Evolutionary conservation across 371 early-diverging fungal species (phyloP).

Genomic region (Cokeromyces recurvatus): DNA sequence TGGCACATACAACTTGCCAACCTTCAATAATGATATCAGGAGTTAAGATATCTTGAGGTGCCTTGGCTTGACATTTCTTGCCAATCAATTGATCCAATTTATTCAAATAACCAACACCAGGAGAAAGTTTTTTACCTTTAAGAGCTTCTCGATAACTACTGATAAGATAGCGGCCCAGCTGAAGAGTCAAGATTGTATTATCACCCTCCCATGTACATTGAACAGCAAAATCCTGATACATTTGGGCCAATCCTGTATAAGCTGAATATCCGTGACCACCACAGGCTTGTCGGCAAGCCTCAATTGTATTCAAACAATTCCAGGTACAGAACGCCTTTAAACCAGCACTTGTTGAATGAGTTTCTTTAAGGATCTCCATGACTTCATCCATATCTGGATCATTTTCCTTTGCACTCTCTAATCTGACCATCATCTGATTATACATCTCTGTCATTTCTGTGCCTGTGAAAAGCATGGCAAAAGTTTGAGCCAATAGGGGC

Average conservation of each 20-base stretch:
- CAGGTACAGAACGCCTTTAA: constrained; percentile 96
- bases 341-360: constrained; percentile 89
- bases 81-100: constrained; percentile 47
- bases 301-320: constrained; percentile 82
- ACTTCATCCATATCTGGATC: constrained; percentile 65
- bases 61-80: constrained; percentile 50
- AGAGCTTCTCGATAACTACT: constrained; percentile 74
- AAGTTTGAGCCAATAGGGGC: constrained; percentile 86
- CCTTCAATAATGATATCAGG: constrained; percentile 72
- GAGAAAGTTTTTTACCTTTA: constrained; percentile 71
- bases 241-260: constrained; percentile 83
- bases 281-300: constrained; percentile 86
- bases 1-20: constrained; percentile 82
- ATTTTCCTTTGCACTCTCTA: constrained; percentile 64
- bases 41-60: constrained; percentile 52
- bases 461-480: constrained; percentile 89
- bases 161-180: constrained; percentile 87
- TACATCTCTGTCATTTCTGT: constrained; percentile 79
- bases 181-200: constrained; percentile 88
- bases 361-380: constrained; percentile 79
- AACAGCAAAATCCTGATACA: constrained; percentile 88
- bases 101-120: constrained; percentile 82
- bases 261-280: constrained; percentile 94
- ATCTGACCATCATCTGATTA: constrained; percentile 66
- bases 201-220: constrained; percentile 95